These are phyloP conservation scores for Colletotrichum theobromicola DNA, from an alignment of 2,329 filamentous ascomycete genomes.

Conservation along the genomic window DNA sequence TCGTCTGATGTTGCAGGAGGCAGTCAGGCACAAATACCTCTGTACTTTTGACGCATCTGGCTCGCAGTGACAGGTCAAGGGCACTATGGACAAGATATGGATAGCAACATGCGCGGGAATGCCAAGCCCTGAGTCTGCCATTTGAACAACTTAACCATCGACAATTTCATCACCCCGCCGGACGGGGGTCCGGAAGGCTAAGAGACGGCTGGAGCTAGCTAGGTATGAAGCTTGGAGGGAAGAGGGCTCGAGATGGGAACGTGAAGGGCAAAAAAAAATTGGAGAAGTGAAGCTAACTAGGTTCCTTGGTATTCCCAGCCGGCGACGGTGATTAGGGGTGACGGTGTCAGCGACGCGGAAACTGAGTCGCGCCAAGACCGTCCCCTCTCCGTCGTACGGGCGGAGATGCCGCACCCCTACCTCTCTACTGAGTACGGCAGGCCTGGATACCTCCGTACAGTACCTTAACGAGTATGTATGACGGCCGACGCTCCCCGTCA, in stretches of 20 bases:
- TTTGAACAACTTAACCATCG: not conserved
- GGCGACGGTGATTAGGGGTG: not conserved
- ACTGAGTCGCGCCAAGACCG: slow-evolving; percentile 16
- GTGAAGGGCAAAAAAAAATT: not conserved
- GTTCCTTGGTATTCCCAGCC: slow-evolving; percentile 10
- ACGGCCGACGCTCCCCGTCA: not conserved
- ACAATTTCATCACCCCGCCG: not conserved
- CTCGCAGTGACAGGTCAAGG: not conserved
- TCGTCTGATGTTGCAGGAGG: slow-evolving; percentile 2
- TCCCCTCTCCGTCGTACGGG: not conserved
- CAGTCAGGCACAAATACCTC: not conserved
- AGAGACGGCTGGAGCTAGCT: too few relatives aligned
- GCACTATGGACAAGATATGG: not conserved
- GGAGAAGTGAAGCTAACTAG: slow-evolving; percentile 17
- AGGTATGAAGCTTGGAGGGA: not conserved
- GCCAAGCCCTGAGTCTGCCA: slow-evolving; percentile 14
- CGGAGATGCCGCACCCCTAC: slow-evolving; percentile 1
- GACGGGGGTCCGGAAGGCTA: not conserved
- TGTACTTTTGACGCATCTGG: not conserved
- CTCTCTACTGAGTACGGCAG: not conserved
- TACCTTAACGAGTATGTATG: not conserved
- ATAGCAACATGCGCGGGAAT: not conserved
- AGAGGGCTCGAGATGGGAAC: not conserved
- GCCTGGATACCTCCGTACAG: too few relatives aligned
- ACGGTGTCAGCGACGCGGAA: slow-evolving; percentile 1